Percentiles rank a stretch among this genome's conserved stretches.
Evolutionary conservation across 495 filamentous ascomycete genomes (phyloP).

Genomic region (Tuber melanosporum): DNA sequence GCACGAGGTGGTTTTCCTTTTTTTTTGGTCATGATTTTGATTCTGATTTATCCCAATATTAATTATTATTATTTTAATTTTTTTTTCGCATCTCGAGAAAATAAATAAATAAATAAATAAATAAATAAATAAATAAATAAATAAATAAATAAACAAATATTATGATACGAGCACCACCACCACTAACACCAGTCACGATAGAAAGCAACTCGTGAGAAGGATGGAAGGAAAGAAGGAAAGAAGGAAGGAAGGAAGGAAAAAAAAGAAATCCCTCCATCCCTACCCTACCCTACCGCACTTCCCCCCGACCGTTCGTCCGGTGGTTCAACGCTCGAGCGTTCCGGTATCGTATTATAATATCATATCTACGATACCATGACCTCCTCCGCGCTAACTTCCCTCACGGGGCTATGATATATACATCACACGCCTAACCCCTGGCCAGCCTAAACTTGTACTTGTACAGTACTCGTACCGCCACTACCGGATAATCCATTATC

Average conservation of each 20-base stretch:
- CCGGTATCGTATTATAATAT: too few species aligned
- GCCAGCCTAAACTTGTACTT: neutral
- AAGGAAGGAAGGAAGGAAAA: too few species aligned
- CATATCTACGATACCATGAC: too few species aligned
- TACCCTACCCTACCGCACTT: neutral
- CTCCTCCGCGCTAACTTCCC: neutral
- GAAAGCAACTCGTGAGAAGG: neutral
- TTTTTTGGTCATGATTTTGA: neutral
- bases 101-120: neutral
- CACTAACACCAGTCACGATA: neutral
- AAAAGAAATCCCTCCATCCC: neutral
- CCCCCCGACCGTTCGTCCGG: neutral
- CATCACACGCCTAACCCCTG: neutral
- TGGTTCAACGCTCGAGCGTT: neutral
- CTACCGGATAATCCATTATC: slow-evolving; percentile 3
- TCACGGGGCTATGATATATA: too few species aligned
- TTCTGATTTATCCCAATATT: neutral
- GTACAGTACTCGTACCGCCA: neutral
- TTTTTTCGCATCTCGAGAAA: neutral
- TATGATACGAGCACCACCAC: slow-evolving; percentile 11
- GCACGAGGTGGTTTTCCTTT: neutral
- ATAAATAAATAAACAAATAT: neutral
- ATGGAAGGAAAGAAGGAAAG: neutral
- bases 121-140: too few species aligned
- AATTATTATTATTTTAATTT: too few species aligned